Conservation (phyloP, 2,329 filamentous ascomycete genomes). For the Pseudogymnoascus sp. region DNA sequence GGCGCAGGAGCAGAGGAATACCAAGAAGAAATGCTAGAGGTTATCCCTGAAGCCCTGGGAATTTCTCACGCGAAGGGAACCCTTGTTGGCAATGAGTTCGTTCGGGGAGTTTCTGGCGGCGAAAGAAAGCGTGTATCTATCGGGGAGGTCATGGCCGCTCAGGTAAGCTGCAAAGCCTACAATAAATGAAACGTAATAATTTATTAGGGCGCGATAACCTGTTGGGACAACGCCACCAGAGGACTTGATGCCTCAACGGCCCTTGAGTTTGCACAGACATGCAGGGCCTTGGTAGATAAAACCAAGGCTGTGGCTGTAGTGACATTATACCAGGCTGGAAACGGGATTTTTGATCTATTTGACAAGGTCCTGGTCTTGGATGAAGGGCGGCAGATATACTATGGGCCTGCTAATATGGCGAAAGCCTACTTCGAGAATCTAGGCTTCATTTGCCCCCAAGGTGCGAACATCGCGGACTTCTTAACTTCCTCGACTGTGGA, state of each 20-base stretch:
- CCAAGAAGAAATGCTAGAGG: conserved; percentile 45
- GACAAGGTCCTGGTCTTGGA: conserved; percentile 64
- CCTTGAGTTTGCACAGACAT: conserved; percentile 50
- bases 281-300: conserved; percentile 58
- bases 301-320: conserved; percentile 53
- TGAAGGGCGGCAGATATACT: conserved; percentile 58
- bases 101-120: conserved; percentile 54
- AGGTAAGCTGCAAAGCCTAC: conserved; percentile 33
- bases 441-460: conserved; percentile 54
- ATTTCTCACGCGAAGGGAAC: conserved; percentile 48
- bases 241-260: conserved; percentile 59
- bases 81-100: conserved; percentile 49
- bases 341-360: conserved; percentile 61
- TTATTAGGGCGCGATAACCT: conserved; percentile 40
- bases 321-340: conserved; percentile 62
- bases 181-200: neutral
- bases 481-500: conserved; percentile 59
- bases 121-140: conserved; percentile 55
- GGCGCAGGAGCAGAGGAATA: conserved; percentile 36
- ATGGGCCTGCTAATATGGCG: conserved; percentile 51
- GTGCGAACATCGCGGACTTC: conserved; percentile 58
- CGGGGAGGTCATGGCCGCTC: conserved; percentile 37
- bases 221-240: conserved; percentile 61
- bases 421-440: conserved; percentile 56
- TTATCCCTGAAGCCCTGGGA: conserved; percentile 33